Percentiles rank a stretch among this genome's conserved stretches.
These are phyloP conservation scores for Aechmea fasciata DNA, from an alignment of 176 grass and related monocot species.

Conservation along the genomic window DNA sequence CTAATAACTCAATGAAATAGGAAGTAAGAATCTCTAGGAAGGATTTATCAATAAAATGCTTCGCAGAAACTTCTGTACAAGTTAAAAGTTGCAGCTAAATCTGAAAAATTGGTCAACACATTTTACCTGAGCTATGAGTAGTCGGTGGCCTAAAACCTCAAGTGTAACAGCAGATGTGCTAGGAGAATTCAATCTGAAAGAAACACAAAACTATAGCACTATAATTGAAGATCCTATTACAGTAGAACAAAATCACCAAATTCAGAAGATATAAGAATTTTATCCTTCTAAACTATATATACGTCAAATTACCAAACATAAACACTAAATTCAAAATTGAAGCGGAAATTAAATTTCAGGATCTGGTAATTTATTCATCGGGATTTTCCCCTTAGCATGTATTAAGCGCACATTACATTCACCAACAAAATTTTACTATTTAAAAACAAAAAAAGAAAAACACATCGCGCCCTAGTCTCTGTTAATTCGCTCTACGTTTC, in stretches of 20 bases:
- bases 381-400: no score
- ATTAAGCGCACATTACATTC: no score
- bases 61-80: not conserved
- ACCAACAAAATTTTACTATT: no score
- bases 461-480: no score
- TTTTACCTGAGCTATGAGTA: conserved; percentile 74
- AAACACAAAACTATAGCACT: conserved; percentile 3
- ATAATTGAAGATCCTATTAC: not conserved
- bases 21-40: conserved; percentile 2
- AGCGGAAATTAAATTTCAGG: no score
- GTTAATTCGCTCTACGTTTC: no score
- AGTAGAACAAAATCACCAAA: not conserved
- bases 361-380: no score
- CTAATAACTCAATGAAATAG: not conserved
- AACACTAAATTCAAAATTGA: no score
- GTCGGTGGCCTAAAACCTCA: conserved; percentile 59
- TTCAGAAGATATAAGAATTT: not conserved
- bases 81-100: not conserved
- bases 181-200: conserved; percentile 61
- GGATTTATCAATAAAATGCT: not conserved
- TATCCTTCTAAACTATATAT: no score
- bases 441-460: no score
- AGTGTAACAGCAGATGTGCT: conserved; percentile 75
- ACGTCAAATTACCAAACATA: no score
- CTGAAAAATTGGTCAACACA: not conserved